Evolutionary conservation across 2,329 filamentous ascomycete species (phyloP).

Genomic region (Mycogone perniciosa): DNA sequence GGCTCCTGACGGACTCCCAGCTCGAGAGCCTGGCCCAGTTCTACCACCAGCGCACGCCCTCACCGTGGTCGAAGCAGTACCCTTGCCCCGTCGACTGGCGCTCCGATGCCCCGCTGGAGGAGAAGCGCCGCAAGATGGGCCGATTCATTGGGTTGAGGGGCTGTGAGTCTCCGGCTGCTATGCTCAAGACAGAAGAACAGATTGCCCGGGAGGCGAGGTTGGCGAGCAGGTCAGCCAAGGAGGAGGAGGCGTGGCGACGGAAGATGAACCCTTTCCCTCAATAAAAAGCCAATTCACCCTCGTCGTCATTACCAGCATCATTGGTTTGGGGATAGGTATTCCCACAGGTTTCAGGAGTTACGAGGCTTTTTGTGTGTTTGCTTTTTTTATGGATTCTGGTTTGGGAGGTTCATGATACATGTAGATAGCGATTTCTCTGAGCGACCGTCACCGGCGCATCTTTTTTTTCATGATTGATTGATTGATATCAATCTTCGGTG

Average conservation of each 20-base stretch:
- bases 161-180: slow-evolving; percentile 32
- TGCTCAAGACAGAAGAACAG: slow-evolving; percentile 41
- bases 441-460: slow-evolving; percentile 5
- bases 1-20: slow-evolving; percentile 64
- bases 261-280: slow-evolving; percentile 33
- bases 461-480: not conserved
- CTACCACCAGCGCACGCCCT: slow-evolving; percentile 63
- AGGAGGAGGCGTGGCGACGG: slow-evolving; percentile 42
- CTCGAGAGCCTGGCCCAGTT: slow-evolving; percentile 64
- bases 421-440: not conserved
- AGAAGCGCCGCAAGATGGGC: slow-evolving; percentile 68
- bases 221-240: slow-evolving; percentile 30
- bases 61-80: slow-evolving; percentile 51
- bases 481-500: slow-evolving; percentile 6
- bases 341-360: not conserved
- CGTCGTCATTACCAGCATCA: not conserved
- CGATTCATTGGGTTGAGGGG: slow-evolving; percentile 67
- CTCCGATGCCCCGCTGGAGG: slow-evolving; percentile 45
- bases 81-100: slow-evolving; percentile 63
- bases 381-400: not conserved
- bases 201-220: slow-evolving; percentile 38
- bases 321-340: slow-evolving; percentile 2
- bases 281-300: not conserved
- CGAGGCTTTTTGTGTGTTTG: not conserved
- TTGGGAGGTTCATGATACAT: not conserved